Percentiles rank a stretch among this genome's conserved stretches.
Conservation (phyloP, 805 yeast species). For the Sungouiella thailandica region DNA sequence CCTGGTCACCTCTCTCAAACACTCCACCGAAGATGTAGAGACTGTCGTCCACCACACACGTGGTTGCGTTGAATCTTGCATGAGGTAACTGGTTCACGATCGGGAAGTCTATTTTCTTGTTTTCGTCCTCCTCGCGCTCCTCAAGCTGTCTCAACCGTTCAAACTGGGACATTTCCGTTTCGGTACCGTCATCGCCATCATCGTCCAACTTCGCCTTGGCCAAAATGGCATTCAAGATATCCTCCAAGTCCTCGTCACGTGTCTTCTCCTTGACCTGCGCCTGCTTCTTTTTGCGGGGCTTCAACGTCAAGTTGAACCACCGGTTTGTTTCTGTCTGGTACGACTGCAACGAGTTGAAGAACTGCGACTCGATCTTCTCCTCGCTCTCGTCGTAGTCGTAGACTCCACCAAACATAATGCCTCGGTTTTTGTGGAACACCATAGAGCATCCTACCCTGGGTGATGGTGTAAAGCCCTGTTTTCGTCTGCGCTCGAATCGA, state of each 20-base stretch:
- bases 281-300: conserved; percentile 50
- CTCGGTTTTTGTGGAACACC: conserved; percentile 86
- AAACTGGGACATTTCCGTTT: conserved; percentile 30
- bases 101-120: conserved; percentile 46
- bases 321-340: conserved; percentile 83
- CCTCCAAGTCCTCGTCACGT: conserved; percentile 79
- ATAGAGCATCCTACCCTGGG: conserved; percentile 94
- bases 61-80: conserved; percentile 79
- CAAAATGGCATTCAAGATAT: conserved; percentile 66
- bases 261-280: conserved; percentile 39
- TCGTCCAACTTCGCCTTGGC: conserved; percentile 69
- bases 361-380: conserved; percentile 79
- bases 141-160: conserved; percentile 32
- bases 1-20: conserved; percentile 85
- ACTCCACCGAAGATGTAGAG: conserved; percentile 86
- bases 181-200: conserved; percentile 35
- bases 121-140: conserved; percentile 39
- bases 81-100: conserved; percentile 69
- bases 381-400: conserved; percentile 94
- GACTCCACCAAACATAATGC: conserved; percentile 92
- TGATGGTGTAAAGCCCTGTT: conserved; percentile 85
- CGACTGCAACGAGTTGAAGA: conserved; percentile 74
- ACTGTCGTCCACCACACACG: conserved; percentile 79
- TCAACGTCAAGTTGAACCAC: conserved; percentile 73
- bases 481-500: conserved; percentile 85